Evolutionary conservation across 2,329 filamentous ascomycete genomes (phyloP).

Genomic region (Ophiostoma sp.): DNA sequence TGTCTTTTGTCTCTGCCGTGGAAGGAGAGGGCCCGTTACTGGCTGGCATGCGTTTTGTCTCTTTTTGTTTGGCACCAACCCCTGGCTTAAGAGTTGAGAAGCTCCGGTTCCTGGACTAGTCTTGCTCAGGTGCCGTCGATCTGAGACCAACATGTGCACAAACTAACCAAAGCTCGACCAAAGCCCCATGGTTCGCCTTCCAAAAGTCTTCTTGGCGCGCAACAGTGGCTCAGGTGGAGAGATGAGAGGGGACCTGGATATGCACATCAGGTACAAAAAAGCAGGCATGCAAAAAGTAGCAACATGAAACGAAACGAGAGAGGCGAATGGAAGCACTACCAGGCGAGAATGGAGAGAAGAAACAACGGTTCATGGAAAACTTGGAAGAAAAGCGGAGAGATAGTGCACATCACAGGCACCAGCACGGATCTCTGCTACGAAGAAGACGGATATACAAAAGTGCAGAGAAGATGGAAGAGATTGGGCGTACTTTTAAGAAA

Average conservation of each 20-base stretch:
- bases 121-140: constrained; percentile 10
- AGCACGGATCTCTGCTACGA: background rate
- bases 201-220: background rate
- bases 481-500: background rate
- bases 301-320: constrained; percentile 5
- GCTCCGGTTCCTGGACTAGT: constrained; percentile 12
- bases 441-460: background rate
- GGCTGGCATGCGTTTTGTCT: constrained; percentile 10
- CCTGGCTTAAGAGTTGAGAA: background rate
- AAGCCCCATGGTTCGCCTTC: background rate
- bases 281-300: constrained; percentile 5
- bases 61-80: constrained; percentile 1
- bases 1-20: constrained; percentile 14
- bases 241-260: constrained; percentile 3
- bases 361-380: background rate
- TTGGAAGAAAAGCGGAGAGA: constrained; percentile 16
- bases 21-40: constrained; percentile 7
- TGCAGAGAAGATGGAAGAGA: background rate
- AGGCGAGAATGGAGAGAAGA: background rate
- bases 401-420: background rate
- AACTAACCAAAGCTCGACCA: background rate
- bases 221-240: background rate
- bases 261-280: constrained; percentile 2
- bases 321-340: background rate
- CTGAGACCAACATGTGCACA: background rate